Conservation (phyloP, 2,329 filamentous ascomycete species). For the Ophiostoma australiae region DNA sequence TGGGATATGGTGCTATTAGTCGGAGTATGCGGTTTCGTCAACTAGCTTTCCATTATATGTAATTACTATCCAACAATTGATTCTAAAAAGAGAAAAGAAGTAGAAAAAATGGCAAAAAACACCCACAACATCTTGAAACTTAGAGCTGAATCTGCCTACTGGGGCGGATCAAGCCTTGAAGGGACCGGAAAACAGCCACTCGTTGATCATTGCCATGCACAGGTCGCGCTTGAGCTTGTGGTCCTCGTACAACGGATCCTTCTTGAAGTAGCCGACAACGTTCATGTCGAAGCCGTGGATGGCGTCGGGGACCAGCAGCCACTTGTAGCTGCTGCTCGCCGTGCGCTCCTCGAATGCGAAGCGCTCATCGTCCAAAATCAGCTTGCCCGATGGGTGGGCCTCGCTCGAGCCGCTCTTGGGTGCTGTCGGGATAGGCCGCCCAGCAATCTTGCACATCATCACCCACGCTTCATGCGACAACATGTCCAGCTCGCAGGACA, state of each 20-base stretch:
- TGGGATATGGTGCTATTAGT: neutral
- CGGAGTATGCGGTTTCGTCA: neutral
- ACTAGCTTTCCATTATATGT: no score
- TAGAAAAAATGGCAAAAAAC: no score
- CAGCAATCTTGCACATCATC: constrained; percentile 37
- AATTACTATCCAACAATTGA: no score
- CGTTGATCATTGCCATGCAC: constrained; percentile 28
- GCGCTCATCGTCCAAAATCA: constrained; percentile 33
- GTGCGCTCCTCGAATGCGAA: constrained; percentile 36
- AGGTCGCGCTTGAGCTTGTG: constrained; percentile 30
- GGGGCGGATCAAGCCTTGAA: constrained; percentile 12
- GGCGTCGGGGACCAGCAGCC: constrained; percentile 42
- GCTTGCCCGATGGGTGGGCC: constrained; percentile 28
- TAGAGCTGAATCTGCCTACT: neutral
- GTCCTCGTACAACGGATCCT: constrained; percentile 33
- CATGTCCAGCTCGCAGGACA: constrained; percentile 45
- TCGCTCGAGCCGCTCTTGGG: constrained; percentile 31
- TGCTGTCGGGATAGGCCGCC: constrained; percentile 32
- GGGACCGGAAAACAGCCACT: constrained; percentile 30
- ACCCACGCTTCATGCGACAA: constrained; percentile 41
- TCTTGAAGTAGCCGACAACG: constrained; percentile 28
- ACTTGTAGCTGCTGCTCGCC: constrained; percentile 33
- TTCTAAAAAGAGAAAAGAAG: no score
- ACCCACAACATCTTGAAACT: no score
- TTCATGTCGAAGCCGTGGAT: constrained; percentile 40